Evolutionary conservation across 192 early-diverging fungal species (phyloP), one percentile per base, ranked within the genome.

Genomic region (Rhizophagus clarus): DNA sequence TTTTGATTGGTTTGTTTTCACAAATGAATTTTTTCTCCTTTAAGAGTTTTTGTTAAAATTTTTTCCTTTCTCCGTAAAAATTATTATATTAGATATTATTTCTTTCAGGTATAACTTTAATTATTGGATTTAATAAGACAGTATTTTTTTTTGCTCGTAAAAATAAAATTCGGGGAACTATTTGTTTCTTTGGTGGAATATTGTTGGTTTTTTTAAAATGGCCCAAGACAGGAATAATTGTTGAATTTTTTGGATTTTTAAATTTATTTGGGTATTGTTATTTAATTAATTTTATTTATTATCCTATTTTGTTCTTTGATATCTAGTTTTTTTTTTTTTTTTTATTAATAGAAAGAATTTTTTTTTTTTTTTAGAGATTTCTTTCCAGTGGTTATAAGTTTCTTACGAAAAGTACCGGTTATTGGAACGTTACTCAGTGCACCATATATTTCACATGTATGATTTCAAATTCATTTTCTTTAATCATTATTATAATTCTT

Each of bases 241-340:
- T 98, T 62, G 97, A 99, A 81, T 82, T 90, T 22, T 95, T 98
- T 89, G 97, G 97, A 10, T 98, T 99, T 82, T 89, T 99, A 73
- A 99, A 99, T 82, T 84, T 99, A 64, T 99, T 99, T 92, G 97
- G 96, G 94, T 96, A 89, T 31, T 14, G 11, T 69, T 34, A 14
- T 3, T 63, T 45, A 60, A 70, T 47, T 10, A 60, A 17, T 67
- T 77, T 9, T 26, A 34, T 26, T 22, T 29, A 42, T 64, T 40
- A n/a, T 49, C 45, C 4, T 15, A n/a, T 45, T 82, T 31, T 32
- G 2, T 49, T 61, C 47, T 8, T 73, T 34, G 24, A 70, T 26
- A 9, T 61, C 34, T 75, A 68, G 26, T 67, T 34, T 64, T 80
- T 32, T 62, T 8, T 49, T 80, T 61, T 66, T 31, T 1, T 56